A percentile compares a stretch with the other conserved stretches of the same genome.
These are phyloP conservation scores for Arthrobotrys entomopaga DNA, from an alignment of 2,329 filamentous ascomycete genomes.

Conservation along the genomic window DNA sequence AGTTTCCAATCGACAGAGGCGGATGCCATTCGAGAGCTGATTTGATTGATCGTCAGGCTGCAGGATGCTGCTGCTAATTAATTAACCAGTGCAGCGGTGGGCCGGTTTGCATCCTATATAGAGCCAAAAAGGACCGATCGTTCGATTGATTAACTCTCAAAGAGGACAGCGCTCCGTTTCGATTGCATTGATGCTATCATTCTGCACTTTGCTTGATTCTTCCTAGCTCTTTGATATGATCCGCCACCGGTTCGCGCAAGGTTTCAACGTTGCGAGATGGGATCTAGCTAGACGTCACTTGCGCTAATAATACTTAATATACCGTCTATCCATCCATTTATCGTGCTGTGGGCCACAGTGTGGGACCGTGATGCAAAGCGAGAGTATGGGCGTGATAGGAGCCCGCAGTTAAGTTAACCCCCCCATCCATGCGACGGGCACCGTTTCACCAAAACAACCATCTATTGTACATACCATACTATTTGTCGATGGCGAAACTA, in stretches of 20 bases:
- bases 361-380: neutral
- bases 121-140: conserved; percentile 15
- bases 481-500: conserved; percentile 8
- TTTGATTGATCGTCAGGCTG: conserved; percentile 16
- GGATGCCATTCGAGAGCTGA: conserved; percentile 11
- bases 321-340: conserved; percentile 10
- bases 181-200: conserved; percentile 13
- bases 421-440: conserved; percentile 26
- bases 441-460: conserved; percentile 43
- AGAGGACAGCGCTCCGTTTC: neutral
- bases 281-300: conserved; percentile 22
- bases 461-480: no score
- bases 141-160: conserved; percentile 11
- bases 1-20: conserved; percentile 6
- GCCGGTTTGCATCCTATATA: no score
- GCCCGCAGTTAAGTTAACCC: conserved; percentile 39
- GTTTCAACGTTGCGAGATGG: conserved; percentile 8
- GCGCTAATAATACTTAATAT: conserved; percentile 26
- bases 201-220: conserved; percentile 21
- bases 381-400: conserved; percentile 23
- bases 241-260: conserved; percentile 14
- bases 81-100: neutral
- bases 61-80: neutral
- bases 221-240: conserved; percentile 34
- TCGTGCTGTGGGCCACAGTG: conserved; percentile 14